These are phyloP conservation scores for Cryptosporidium meleagridis DNA, from an alignment of 169 alveolate species.

Conservation along the genomic window DNA sequence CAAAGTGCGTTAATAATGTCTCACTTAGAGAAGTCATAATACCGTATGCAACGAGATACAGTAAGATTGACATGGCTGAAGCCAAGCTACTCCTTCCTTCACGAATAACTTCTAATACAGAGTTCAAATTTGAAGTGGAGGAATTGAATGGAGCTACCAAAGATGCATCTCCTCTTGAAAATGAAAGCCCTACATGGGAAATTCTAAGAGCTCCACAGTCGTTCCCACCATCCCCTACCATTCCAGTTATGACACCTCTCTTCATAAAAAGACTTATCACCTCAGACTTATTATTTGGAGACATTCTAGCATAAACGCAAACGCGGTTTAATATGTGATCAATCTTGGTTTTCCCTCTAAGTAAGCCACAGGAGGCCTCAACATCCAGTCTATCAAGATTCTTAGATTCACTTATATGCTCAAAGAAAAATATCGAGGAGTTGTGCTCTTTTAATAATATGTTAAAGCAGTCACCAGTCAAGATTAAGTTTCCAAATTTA, in stretches of 20 bases:
- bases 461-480: slow-evolving; percentile 64
- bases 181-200: slow-evolving; percentile 93
- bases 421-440: neutral
- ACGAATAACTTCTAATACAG: slow-evolving; percentile 85
- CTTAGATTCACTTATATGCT: no score
- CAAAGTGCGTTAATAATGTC: slow-evolving; percentile 54
- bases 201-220: slow-evolving; percentile 94
- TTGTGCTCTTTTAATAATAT: slow-evolving; percentile 16
- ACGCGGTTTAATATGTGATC: slow-evolving; percentile 59
- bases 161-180: slow-evolving; percentile 89
- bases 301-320: slow-evolving; percentile 84
- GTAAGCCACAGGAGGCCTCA: slow-evolving; percentile 1
- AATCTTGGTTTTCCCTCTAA: neutral
- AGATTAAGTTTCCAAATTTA: slow-evolving; percentile 9
- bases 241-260: slow-evolving; percentile 87
- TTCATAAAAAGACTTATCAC: slow-evolving; percentile 85
- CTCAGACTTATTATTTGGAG: slow-evolving; percentile 88
- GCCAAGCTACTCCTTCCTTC: slow-evolving; percentile 65
- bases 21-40: slow-evolving; percentile 21
- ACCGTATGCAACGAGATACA: slow-evolving; percentile 21
- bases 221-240: slow-evolving; percentile 95
- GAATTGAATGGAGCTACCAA: slow-evolving; percentile 92
- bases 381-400: neutral
- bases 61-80: slow-evolving; percentile 50
- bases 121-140: slow-evolving; percentile 84